Conservation (phyloP, 1,139 yeast genomes). For the Yamadazyma buinensis region DNA sequence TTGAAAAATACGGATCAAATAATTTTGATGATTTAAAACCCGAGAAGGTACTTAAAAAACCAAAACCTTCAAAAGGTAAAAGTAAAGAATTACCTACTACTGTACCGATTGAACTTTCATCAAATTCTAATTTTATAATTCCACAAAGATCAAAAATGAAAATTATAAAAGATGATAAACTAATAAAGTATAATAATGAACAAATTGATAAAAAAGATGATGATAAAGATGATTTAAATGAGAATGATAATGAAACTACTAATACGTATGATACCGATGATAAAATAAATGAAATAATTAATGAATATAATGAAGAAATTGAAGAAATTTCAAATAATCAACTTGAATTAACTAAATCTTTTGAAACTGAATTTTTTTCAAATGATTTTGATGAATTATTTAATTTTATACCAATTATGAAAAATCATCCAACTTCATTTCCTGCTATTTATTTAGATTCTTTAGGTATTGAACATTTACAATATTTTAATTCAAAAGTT, state of each 20-base stretch:
- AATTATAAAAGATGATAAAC: too few species aligned
- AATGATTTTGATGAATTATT: too few species aligned
- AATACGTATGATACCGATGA: too few species aligned
- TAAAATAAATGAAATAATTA: too few species aligned
- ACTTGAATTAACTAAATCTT: too few species aligned
- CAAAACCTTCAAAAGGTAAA: neutral
- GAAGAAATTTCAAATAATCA: too few species aligned
- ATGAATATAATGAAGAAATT: too few species aligned
- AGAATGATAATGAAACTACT: too few species aligned
- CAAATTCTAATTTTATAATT: conserved; percentile 1
- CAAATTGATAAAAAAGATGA: neutral
- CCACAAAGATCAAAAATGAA: neutral
- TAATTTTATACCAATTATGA: too few species aligned
- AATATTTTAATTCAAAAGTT: conserved; percentile 18
- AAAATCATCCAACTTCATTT: conserved; percentile 1
- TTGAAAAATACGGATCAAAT: neutral
- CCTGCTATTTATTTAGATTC: conserved; percentile 14
- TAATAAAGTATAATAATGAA: neutral
- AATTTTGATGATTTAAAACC: neutral
- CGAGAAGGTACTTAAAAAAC: neutral
- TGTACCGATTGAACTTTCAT: neutral
- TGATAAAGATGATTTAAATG: too few species aligned
- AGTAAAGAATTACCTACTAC: neutral
- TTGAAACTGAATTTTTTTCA: too few species aligned
- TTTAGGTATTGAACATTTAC: conserved; percentile 15